A percentile compares a stretch with the other conserved stretches of the same genome.
Conservation (phyloP, 148 eudicot genomes). For the Dysphania ambrosioides region DNA sequence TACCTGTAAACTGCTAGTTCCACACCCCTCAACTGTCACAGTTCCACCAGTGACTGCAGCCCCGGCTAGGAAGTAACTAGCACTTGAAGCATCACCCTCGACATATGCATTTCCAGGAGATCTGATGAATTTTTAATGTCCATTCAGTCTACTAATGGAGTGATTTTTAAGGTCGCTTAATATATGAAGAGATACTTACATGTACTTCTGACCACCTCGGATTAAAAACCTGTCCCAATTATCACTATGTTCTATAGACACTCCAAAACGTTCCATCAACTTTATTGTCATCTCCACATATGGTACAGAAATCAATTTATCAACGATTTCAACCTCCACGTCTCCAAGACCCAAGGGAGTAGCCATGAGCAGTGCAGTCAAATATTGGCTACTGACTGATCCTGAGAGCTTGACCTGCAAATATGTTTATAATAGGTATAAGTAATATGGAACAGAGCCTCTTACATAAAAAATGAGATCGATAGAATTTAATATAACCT, state of each 20-base stretch:
- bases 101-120: slow-evolving; percentile 95
- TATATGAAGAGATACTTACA: slow-evolving; percentile 45
- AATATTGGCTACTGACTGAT: slow-evolving; percentile 93
- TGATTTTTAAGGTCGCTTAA: not conserved
- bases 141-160: slow-evolving; percentile 4
- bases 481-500: not conserved
- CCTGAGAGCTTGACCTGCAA: slow-evolving; percentile 97
- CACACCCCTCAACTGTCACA: slow-evolving; percentile 96
- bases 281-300: slow-evolving; percentile 99
- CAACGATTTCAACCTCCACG: slow-evolving; percentile 86
- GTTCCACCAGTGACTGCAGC: slow-evolving; percentile 98
- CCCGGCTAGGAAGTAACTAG: slow-evolving; percentile 96
- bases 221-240: slow-evolving; percentile 80
- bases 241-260: slow-evolving; percentile 63
- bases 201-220: slow-evolving; percentile 91
- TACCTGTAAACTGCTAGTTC: slow-evolving; percentile 91
- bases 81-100: slow-evolving; percentile 99
- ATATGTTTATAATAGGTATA: slow-evolving; percentile 2
- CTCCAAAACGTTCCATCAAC: slow-evolving; percentile 94
- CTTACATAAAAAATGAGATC: not conserved
- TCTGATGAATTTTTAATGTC: slow-evolving; percentile 31
- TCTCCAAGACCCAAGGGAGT: slow-evolving; percentile 92
- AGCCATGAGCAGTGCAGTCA: slow-evolving; percentile 95
- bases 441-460: not conserved
- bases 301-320: slow-evolving; percentile 88